phyloP scores from a whole-genome alignment of 371 early-diverging fungal genomes.

The Fennellomyces sp. region DNA sequence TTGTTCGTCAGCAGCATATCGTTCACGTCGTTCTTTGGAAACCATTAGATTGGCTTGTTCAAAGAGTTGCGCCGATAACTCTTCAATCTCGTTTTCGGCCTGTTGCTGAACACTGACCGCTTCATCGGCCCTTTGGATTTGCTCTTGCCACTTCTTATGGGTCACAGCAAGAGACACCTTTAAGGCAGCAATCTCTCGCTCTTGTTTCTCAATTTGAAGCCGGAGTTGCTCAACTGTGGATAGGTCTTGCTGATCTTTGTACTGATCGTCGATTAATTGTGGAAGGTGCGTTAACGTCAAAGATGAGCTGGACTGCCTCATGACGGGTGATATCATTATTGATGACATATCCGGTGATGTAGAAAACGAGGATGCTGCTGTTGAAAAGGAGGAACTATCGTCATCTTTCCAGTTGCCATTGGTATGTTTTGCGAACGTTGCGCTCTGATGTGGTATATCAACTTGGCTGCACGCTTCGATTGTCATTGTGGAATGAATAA shows the following conservation, averaged over 20 bases:
- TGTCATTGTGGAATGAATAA: not conserved
- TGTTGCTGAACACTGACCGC: not conserved
- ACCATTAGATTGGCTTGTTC: constrained; percentile 89
- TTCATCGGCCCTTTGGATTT: not conserved
- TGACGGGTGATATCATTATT: not conserved
- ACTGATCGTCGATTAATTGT: too few species aligned
- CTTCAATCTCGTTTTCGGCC: constrained; percentile 85
- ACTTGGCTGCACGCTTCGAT: not conserved
- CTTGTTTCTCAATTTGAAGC: not conserved
- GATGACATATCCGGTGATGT: not conserved
- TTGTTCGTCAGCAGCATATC: constrained; percentile 48
- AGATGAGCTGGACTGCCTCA: not conserved
- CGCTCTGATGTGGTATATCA: too few species aligned
- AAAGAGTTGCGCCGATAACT: constrained; percentile 79
- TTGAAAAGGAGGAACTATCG: not conserved
- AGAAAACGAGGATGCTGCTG: not conserved
- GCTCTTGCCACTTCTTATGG: not conserved
- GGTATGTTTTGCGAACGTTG: too few species aligned
- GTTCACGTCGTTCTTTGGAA: constrained; percentile 73
- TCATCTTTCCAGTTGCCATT: too few species aligned
- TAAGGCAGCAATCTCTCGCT: not conserved
- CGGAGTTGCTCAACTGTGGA: not conserved
- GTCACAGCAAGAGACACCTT: not conserved
- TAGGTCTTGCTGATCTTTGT: not conserved
- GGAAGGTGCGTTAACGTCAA: not conserved